phyloP scores from a whole-genome alignment of 345 rosid species.

The Citrus unshiu region DNA sequence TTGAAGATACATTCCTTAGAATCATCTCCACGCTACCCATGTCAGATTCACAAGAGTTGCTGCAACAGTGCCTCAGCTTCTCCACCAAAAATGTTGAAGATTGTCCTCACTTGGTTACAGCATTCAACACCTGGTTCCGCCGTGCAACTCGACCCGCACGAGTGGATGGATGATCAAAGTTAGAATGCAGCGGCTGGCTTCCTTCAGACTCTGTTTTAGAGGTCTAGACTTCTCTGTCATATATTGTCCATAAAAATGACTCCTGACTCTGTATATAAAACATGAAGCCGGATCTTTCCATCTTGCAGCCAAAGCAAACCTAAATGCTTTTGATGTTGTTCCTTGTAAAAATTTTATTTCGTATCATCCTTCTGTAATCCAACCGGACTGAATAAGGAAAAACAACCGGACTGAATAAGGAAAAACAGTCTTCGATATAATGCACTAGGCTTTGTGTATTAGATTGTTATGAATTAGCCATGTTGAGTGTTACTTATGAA shows the following conservation, averaged over 20 bases:
- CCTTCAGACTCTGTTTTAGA: not conserved
- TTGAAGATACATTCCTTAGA: constrained; percentile 61
- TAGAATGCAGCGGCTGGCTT: not conserved
- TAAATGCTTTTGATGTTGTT: not conserved
- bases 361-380: not conserved
- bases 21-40: constrained; percentile 66
- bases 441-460: not conserved
- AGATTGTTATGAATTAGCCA: not conserved
- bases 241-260: constrained; percentile 17
- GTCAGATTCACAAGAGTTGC: constrained; percentile 48
- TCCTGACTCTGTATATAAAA: constrained; percentile 3
- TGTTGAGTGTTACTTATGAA: no score
- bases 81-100: constrained; percentile 59
- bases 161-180: constrained; percentile 4
- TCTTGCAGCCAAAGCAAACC: constrained; percentile 3
- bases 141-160: constrained; percentile 40
- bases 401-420: not conserved
- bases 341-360: not conserved
- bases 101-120: constrained; percentile 59
- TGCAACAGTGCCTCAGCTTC: constrained; percentile 65
- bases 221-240: not conserved
- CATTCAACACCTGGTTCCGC: constrained; percentile 74
- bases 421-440: not conserved
- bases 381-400: not conserved
- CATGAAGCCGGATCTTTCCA: not conserved